A percentile compares a stretch with the other conserved stretches of the same genome.
Conservation (phyloP, 495 filamentous ascomycete species). For the Aspergillus sclerotioniger region DNA sequence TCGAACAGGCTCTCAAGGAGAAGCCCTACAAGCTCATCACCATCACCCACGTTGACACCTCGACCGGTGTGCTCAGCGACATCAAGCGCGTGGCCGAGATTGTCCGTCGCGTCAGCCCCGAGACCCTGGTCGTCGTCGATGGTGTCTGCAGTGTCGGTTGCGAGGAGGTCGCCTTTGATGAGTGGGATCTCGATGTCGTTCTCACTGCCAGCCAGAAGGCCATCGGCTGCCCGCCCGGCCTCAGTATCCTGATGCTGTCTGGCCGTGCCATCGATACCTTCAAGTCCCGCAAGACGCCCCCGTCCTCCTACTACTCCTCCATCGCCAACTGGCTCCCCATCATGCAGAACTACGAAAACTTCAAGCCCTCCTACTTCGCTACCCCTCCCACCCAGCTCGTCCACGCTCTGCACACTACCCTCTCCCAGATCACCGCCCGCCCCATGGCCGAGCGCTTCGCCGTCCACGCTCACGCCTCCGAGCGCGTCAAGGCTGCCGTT, state of each 20-base stretch:
- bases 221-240: conserved; percentile 89
- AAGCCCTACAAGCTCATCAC: conserved; percentile 91
- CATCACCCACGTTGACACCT: conserved; percentile 95
- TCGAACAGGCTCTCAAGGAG: conserved; percentile 81
- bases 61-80: conserved; percentile 90
- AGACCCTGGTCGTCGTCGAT: conserved; percentile 88
- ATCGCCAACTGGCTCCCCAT: conserved; percentile 98
- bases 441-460: conserved; percentile 79
- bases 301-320: conserved; percentile 85
- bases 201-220: conserved; percentile 95
- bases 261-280: conserved; percentile 83
- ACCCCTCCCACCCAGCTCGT: conserved; percentile 93
- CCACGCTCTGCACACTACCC: conserved; percentile 90
- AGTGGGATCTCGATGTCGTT: conserved; percentile 90
- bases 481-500: conserved; percentile 78
- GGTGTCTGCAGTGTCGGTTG: conserved; percentile 95
- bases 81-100: conserved; percentile 78
- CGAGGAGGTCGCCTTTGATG: conserved; percentile 94
- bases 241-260: conserved; percentile 89
- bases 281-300: conserved; percentile 73
- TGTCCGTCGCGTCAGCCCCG: conserved; percentile 79
- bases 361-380: conserved; percentile 96
- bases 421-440: conserved; percentile 76
- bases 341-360: conserved; percentile 98
- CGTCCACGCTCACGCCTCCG: conserved; percentile 69